Evolutionary conservation across 179 eudicot genomes (phyloP), one percentile per base, ranked within the genome.

Genomic region (Pouteria campechiana): DNA sequence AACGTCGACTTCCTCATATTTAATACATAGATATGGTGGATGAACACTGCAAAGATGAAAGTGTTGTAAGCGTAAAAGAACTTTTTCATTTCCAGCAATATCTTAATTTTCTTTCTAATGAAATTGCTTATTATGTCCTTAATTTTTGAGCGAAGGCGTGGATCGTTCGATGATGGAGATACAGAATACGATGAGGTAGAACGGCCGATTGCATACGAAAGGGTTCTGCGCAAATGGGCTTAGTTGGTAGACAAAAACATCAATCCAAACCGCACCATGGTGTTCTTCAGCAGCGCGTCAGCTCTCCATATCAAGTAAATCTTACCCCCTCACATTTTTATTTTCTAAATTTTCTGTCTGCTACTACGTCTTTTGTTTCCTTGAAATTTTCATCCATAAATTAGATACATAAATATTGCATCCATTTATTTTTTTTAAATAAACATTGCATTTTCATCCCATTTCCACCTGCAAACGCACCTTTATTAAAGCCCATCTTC

Each of bases 11-110:
- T 64, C 37, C 78, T 89, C 16, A 43, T 89, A 32, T 89, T 89
- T 49, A 89, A 89, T 63, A 83, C 94, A 1, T 89, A 89, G 58
- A 85, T 89, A 45, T 90, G 98, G 98, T 90, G 98, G 98, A 90
- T 90, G 95, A 90, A 85, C 68, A 85, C 97, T 17, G 44, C 49
- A 37, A 7, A 62, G 18, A 85, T 89, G 83, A 89, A 84, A 79
- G 75, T 89, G 35, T 27, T 84, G 97, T 89, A 69, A 80, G 97
- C 63, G 10, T 10, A 4, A 24, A 10, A n/a, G 4, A 3, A 21
- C 22, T 45, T 10, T 11, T 17, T 24, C 22, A 13, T 24, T 29
- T 10, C 15, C n/a, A n/a, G n/a, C n/a, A n/a, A n/a, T n/a, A n/a
- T 17, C 9, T 20, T 6, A 14, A 18, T 9, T 20, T 20, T 6